Base-by-base conservation (phyloP, 2,329 filamentous ascomycete species). In the Ceratocystis diversiconidia region DNA sequence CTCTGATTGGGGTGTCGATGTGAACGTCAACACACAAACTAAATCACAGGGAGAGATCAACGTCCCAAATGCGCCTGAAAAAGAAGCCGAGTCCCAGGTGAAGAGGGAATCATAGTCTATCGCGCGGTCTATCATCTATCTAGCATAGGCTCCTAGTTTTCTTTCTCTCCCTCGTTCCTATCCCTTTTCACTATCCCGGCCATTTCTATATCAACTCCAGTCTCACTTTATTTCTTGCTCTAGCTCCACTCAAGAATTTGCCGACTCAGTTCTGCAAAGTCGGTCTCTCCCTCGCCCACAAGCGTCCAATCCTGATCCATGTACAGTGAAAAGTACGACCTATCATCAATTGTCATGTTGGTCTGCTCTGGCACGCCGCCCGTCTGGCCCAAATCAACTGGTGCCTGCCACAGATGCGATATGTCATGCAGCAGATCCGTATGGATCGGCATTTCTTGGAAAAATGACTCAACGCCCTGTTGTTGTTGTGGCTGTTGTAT, bases 1-100 rank as follows among this genome's bases (percentile, higher is more conserved):
- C 69, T 71, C 75, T 2, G 77, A 78, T 30, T 84, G 81, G 81
- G 75, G 72, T 0, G 32, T 61, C 1, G 28, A 59, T 15, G 46
- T 48, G 48, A 41, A 32, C 10, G n/a, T 36, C 25, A 25, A 64
- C 28, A 44, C 17, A 30, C 50, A 57, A 59, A 60, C 19, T n/a
- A 15, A 15, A 25, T 30, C 50, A 25, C 50, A 15, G 22, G 25
- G 4, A 15, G n/a, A 25, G 50, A 28, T 5, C 50, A 28, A 15
- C 50, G 5, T 15, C 25, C 61, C 61, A 2, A 61, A 61, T 12
- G 46, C 63, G 52, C 62, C 46, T 41, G 12, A 15, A 41, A 12
- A 41, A 43, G 61, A 66, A 36, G 59, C 65, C 1, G 43, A 62
- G 12, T 55, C 65, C 6, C 62, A 64, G n/a, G 50, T 46, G 0